Base-by-base conservation (phyloP, 129 eudicot species). In the Calendula officinalis region DNA sequence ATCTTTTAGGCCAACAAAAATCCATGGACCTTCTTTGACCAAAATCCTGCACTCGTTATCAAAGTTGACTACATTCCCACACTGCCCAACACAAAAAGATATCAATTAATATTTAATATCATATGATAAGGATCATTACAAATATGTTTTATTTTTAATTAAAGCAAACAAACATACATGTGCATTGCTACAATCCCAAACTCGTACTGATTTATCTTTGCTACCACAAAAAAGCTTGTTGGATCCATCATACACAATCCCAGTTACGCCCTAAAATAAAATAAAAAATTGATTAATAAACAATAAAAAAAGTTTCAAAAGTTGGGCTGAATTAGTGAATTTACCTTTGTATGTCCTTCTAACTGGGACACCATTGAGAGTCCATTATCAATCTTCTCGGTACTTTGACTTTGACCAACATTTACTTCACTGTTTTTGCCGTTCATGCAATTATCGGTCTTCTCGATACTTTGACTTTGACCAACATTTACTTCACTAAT, bases 121-220 rank as follows among this genome's bases (percentile, higher is more conserved):
- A 22, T 22, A 58, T 57, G 55, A 53, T 8, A 35, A 40, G 46
- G 44, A 11, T 8, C 27, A 17, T 1, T 14, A 55, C 7, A 56
- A 47, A 1, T 2, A 22, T 27, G 49, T 4, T 22, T 3, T 16
- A 68, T 56, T 56, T 15, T 8, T 48, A 7, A 22, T 22, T 22
- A 22, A 22, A 22, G 30, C 30, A 22, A 64, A 3, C n/a, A 75
- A 44, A 50, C 71, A 22, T 14, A 84, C 89, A 86, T 79, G 82
- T 3, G 89, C 89, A 64, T 71, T 86, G 30, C 81, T 68, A 75
- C 95, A 90, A 75, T 90, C 78, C 97, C 89, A 83, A 66, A 67
- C 70, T 34, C 91, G 77, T 49, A 90, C 5, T 35, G 84, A 64
- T 43, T 70, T 71, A 40, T 86, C 97, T 71, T 86, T 81, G 60